Evolutionary conservation across 2,329 filamentous ascomycete species (phyloP).

Genomic region (Diatrype stigma): DNA sequence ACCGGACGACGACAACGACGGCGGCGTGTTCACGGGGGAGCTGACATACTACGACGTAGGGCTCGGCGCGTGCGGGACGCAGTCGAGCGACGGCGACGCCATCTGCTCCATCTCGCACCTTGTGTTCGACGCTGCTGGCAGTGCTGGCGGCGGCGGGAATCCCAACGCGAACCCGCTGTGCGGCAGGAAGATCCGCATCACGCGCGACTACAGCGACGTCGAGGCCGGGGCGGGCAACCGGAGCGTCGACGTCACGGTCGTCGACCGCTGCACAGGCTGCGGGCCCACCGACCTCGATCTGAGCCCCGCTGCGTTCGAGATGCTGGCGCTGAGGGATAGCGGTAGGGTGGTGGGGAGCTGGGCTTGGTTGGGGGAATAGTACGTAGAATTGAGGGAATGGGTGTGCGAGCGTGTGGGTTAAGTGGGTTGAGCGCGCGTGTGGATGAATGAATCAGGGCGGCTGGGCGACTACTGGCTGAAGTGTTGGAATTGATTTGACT

Average conservation of each 20-base stretch:
- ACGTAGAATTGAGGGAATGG: neutral
- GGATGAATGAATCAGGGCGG: too few species aligned
- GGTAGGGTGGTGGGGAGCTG: constrained; percentile 34
- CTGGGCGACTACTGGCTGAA: too few species aligned
- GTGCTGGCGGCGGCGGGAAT: constrained; percentile 39
- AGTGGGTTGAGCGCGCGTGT: too few species aligned
- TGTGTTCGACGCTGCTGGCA: constrained; percentile 58
- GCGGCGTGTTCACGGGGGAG: constrained; percentile 51
- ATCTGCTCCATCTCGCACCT: constrained; percentile 64
- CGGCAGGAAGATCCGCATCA: constrained; percentile 60
- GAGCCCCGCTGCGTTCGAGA: constrained; percentile 41
- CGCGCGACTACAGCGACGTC: constrained; percentile 36
- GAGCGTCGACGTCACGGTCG: constrained; percentile 55
- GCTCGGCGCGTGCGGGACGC: constrained; percentile 66
- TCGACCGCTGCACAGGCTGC: constrained; percentile 61
- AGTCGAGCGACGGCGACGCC: constrained; percentile 47
- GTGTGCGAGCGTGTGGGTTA: too few species aligned
- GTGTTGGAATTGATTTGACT: too few species aligned
- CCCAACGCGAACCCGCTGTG: constrained; percentile 66
- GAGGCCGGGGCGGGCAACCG: constrained; percentile 35
- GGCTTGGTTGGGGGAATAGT: constrained; percentile 27
- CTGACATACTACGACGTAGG: constrained; percentile 65
- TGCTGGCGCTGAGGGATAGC: constrained; percentile 39
- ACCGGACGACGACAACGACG: constrained; percentile 8
- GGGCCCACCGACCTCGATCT: constrained; percentile 43